These are phyloP conservation scores for Spergularia marina DNA, from an alignment of 148 eudicot genomes.

Conservation along the genomic window DNA sequence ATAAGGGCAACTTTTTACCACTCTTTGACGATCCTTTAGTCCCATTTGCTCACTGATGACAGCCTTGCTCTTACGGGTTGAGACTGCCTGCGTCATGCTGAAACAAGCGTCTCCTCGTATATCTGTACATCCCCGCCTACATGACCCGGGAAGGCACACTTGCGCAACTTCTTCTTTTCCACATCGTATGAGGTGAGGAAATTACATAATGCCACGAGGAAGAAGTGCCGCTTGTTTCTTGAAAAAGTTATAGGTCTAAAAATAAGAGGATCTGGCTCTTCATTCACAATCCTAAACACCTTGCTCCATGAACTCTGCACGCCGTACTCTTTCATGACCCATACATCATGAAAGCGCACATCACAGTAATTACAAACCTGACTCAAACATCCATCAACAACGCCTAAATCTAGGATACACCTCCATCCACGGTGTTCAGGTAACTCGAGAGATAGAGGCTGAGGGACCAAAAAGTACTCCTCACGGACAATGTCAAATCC, in stretches of 20 bases:
- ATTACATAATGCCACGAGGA: neutral
- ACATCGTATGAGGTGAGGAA: neutral
- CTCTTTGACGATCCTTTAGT: too few species aligned
- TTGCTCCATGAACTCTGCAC: conserved; percentile 12
- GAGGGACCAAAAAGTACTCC: neutral
- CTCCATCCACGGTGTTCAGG: neutral
- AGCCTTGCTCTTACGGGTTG: neutral
- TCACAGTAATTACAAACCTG: neutral
- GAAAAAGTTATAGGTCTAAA: neutral
- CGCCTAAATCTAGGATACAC: neutral
- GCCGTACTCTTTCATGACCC: conserved; percentile 8
- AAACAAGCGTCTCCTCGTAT: conserved; percentile 9
- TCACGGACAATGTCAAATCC: neutral
- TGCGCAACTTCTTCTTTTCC: conserved; percentile 2
- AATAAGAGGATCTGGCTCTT: neutral
- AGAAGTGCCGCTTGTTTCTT: neutral
- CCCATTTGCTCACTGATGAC: too few species aligned
- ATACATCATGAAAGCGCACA: neutral
- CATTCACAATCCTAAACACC: conserved; percentile 6
- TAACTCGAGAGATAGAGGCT: neutral
- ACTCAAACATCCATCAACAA: conserved; percentile 2
- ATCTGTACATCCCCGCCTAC: neutral
- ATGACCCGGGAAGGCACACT: neutral
- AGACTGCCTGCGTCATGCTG: neutral
- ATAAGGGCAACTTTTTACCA: too few species aligned